Evolutionary conservation across 768 basidiomycete species (phyloP), one percentile per base, ranked within the genome.

Genomic region (Strobilomyces echinocephalus): DNA sequence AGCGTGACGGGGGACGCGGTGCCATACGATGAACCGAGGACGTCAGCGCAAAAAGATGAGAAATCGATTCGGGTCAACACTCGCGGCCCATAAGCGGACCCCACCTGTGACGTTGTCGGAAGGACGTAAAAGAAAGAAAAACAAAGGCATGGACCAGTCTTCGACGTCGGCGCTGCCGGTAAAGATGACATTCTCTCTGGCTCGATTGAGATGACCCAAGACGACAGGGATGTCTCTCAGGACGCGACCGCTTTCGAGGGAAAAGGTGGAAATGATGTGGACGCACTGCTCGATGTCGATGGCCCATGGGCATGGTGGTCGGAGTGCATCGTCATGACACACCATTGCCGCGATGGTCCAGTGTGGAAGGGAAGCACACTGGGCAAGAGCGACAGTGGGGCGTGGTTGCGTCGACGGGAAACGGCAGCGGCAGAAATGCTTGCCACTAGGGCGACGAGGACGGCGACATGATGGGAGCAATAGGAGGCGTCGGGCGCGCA

Each of bases 41-140:
- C 87, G 66, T 98, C 98, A 87, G 62, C n/a, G n/a, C n/a, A n/a
- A n/a, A n/a, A n/a, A n/a, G n/a, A 99, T 91, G 72, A 97, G 95
- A 73, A 85, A 98, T 0, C 88, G 78, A 18, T 74, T 79, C 0
- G 87, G 78, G 69, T 98, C 95, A 61, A 99, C 91, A 91, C n/a
- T 88, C 85, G 12, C 77, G 77, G 4, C 95, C 95, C 74, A 98
- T 91, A 21, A 98, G 79, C 0, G 95, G 95, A 10, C 95, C 95
- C 95, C 95, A 98, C 94, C 95, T 95, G 65, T 16, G 54, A 53
- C 16, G 21, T 34, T 3, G 26, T 38, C 1, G 49, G 24, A 54
- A 36, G 26, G 34, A 8, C 42, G 20, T 24, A 2, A 6, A 48
- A 4, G 38, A 28, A 10, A n/a, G 26, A 24, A 20, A 18, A 10